Evolutionary conservation across 2,329 filamentous ascomycete genomes (phyloP).

Genomic region (Pezicula carpinea): DNA sequence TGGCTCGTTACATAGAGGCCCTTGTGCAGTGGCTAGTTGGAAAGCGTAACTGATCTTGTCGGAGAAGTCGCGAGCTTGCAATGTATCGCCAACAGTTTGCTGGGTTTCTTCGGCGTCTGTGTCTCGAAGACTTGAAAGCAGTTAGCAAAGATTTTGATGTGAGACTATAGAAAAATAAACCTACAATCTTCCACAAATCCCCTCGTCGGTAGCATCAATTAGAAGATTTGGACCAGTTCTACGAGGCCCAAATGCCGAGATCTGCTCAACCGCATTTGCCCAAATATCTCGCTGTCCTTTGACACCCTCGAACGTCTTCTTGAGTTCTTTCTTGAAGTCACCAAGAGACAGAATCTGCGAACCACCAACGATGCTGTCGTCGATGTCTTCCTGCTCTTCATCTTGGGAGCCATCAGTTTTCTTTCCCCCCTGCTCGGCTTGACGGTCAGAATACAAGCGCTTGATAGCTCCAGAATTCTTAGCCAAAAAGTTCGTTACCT

Average conservation of each 20-base stretch:
- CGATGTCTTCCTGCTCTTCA: slow-evolving; percentile 35
- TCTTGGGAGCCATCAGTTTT: slow-evolving; percentile 19
- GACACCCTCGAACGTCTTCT: slow-evolving; percentile 61
- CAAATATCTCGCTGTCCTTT: slow-evolving; percentile 74
- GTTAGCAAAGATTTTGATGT: slow-evolving; percentile 10
- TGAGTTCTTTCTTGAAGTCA: slow-evolving; percentile 74
- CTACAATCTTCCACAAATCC: slow-evolving; percentile 69
- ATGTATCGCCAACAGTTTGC: slow-evolving; percentile 39
- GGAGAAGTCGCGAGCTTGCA: slow-evolving; percentile 65
- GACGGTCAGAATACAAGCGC: slow-evolving; percentile 67
- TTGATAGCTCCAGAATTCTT: slow-evolving; percentile 80
- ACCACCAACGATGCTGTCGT: slow-evolving; percentile 53
- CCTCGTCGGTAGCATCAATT: slow-evolving; percentile 72
- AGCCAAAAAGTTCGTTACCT: slow-evolving; percentile 78
- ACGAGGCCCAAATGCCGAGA: slow-evolving; percentile 85
- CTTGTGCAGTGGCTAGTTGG: slow-evolving; percentile 84
- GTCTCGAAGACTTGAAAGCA: slow-evolving; percentile 20
- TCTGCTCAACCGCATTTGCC: slow-evolving; percentile 71
- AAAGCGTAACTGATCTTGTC: slow-evolving; percentile 94
- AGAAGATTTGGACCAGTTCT: slow-evolving; percentile 84
- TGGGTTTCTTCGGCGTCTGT: slow-evolving; percentile 21
- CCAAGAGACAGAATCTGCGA: slow-evolving; percentile 61
- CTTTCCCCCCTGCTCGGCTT: slow-evolving; percentile 38
- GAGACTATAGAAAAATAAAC: slow-evolving; percentile 9
- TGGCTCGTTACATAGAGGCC: slow-evolving; percentile 87